Base-by-base conservation (phyloP, 345 rosid species). In the Populus euphratica region DNA sequence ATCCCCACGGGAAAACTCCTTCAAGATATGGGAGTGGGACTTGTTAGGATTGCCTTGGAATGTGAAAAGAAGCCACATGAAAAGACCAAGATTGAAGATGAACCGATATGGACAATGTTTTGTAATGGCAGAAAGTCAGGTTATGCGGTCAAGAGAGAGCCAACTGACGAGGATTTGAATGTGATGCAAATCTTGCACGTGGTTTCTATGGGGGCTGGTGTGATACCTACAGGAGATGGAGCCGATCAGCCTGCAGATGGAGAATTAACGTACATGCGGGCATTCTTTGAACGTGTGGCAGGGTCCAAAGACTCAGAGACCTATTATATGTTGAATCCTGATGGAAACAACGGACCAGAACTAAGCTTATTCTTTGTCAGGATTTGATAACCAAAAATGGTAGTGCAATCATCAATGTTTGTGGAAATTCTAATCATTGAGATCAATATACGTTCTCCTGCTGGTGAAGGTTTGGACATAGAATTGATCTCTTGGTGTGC, bases 231-330 rank as follows among this genome's bases (percentile, higher is more conserved):
- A 47, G 83, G 41, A 16, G 89, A 79, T 68, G 77, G 69, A 17
- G 35, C 18, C 4, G 87, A 86, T 23, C 64, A 59, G 25, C 81
- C 74, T 23, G 76, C 85, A 0, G 97, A 94, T 20, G 94, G 97
- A 2, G 97, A 93, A 63, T 76, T 94, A 81, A 81, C 90, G 0
- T 94, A 91, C 74, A 90, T 93, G 95, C 84, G 98, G 14, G 90
- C 97, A 17, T 81, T 89, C 81, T 94, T 93, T 68, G 97, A 94
- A 80, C 86, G 97, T 18, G 93, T 93, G 47, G 75, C 88, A 6
- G 92, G 94, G 44, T 94, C 97, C 1, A 89, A 77, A 83, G 98
- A 94, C 73, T 94, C 98, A 0, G 97, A 94, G 76, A 94, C 98
- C 1, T 93, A 88, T 78, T 90, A 94, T 75, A 93, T 94, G 97